Base-by-base conservation (phyloP, 2,329 filamentous ascomycete genomes). In the Arachnomyces sp. region DNA sequence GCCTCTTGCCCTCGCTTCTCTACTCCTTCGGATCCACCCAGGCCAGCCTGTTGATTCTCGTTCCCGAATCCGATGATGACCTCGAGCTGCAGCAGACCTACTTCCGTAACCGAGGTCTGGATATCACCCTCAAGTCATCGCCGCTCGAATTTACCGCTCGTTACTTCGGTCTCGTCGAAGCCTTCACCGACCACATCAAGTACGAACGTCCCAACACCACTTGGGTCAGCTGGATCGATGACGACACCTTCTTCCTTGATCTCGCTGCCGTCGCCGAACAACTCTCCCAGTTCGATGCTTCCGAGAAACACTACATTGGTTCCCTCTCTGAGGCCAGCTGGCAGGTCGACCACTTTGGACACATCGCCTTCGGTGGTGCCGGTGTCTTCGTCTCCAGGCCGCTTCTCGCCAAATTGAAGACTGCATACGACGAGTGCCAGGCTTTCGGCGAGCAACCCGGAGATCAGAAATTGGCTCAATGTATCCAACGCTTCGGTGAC, bases 301-400 rank as follows among this genome's bases (percentile, higher is more conserved):
- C 46, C 42, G 60, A 65, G 52, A 62, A 60, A 45, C 60, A 67
- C 44, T 67, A 67, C 46, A 66, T 67, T 50, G 65, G 65, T 40
- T 55, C 62, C 36, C 48, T 66, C 18, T 67, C 65, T 2, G 65
- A 67, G 47, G 62, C 63, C 37, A 62, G 56, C 53, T 63, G 61
- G 61, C 63, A 67, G 43, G 61, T 67, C 31, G 60, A 64, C 37
- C 65, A 59, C 29, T 67, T 66, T 45, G 65, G 65, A 18, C 57
- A 63, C 47, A 65, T 67, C 42, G 64, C 60, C 30, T 68, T 67
- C 46, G 64, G 64, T 40, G 65, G 65, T 44, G 64, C 60, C n/a
- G 65, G 65, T 50, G 62, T 66, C 15, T 66, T 68, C 34, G 56
- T 67, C 12, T 68, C 65, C 8, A 59, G 54, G 42, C 61, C 63